Base-by-base conservation (phyloP, 805 yeast genomes). In the Barnettozyma sp. region DNA sequence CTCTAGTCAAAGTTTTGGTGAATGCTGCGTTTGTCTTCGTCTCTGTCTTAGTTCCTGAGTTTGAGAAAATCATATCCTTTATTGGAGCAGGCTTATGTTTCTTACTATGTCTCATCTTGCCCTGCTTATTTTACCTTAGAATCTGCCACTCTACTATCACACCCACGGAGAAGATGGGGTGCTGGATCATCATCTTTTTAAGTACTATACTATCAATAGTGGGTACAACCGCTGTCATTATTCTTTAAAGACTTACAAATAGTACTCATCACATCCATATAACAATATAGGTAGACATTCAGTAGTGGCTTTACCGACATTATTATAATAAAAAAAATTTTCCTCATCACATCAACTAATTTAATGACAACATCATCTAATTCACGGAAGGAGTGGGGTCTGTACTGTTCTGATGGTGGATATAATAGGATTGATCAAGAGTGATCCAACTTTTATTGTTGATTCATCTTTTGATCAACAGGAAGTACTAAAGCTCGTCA, bases 1-100 rank as follows among this genome's bases (percentile, higher is more conserved):
- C 34, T 6, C 14, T 38, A 4, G 39, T 40, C 30, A 62, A 73
- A 25, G 22, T 72, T 5, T 23, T 58, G 0, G 76, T 82, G n/a
- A 80, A 82, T 50, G 56, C 68, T 0, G 34, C 68, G 5, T 72
- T 83, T 38, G 78, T 82, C 16, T 39, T 62, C 4, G 59, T 81
- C 33, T 77, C 94, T 1, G 68, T 82, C 20, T 34, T 75, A 12
- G 70, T 84, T 53, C 90, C 92, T 4, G 81, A 77, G 36, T 87
- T 87, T 54, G 96, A 86, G 50, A 74, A 74, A 46, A 69, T 87
- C 35, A 79, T 87, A 58, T 84, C 94, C 6, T 72, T 87, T 30
- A 58, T 85, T 46, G 96, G 96, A 7, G 73, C 90, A 5, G 77
- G 85, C 1, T 66, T 87, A 34, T 84, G 95, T 48, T 82, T 84